Evolutionary conservation across 108 stramenopile genomes (phyloP), one percentile per base, ranked within the genome.

Genomic region (Mediolabrus comicus): DNA sequence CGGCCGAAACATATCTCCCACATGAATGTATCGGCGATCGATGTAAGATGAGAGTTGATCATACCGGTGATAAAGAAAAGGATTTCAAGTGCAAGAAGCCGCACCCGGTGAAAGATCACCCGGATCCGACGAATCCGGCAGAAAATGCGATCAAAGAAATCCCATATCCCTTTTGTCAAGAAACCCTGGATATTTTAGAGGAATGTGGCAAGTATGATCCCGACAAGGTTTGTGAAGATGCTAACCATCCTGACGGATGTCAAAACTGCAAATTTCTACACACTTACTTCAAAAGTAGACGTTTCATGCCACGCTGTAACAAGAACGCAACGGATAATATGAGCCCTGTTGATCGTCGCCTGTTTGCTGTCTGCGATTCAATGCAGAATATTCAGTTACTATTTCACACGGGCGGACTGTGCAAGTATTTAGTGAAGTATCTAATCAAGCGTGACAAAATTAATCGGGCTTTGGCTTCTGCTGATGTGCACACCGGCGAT

Each of bases 351-450:
- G 36, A 38, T 4, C 36, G 36, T 38, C 36, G 36, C 36, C 7
- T 51, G 5, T 71, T 71, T 62, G 49, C 35, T 17, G 22, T 53
- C 1, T 41, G 52, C 11, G 10, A 49, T 17, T 62, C 60, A 1
- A 65, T 58, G 62, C 72, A 73, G 36, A 73, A 73, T 58, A 1
- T 33, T 1, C 72, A 73, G 36, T 33, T 65, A 19, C 10, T 73
- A 1, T 3, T 22, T 2, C 33, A 36, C 10, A 73, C 72, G 9
- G 41, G 31, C 35, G 72, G 72, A 25, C 46, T 65, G 16, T 36
- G 62, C 11, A 49, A 59, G 34, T 73, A 73, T 52, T 39, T 73
- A 13, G 62, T 64, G 3, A 59, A 65, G 53, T 72, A 62, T 28
- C 7, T 62, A 14, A 25, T 43, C 11, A 72, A 62, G 36, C 24